Evolutionary conservation across 2,329 filamentous ascomycete genomes (phyloP).

Genomic region (Hymenoscyphus repandus): DNA sequence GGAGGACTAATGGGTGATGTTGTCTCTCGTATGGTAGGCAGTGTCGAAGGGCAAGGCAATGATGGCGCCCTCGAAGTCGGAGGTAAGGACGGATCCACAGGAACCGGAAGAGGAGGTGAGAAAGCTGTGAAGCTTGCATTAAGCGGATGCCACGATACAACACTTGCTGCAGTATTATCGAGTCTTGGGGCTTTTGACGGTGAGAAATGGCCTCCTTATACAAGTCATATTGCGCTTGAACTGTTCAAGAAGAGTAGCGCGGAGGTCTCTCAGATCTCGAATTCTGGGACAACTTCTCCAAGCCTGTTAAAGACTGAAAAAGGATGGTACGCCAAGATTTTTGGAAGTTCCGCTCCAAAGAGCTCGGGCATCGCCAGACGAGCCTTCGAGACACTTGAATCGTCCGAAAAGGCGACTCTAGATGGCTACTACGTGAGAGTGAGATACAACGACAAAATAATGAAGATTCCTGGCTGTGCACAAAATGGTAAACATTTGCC

Average conservation of each 20-base stretch:
- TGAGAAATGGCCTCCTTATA: constrained; percentile 84
- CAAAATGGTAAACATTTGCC: constrained; percentile 73
- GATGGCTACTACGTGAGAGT: constrained; percentile 82
- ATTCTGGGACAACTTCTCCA: constrained; percentile 1
- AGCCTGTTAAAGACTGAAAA: constrained; percentile 5
- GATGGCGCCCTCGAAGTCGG: constrained; percentile 48
- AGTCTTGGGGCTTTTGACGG: constrained; percentile 73
- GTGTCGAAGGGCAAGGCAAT: constrained; percentile 50
- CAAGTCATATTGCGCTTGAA: constrained; percentile 86
- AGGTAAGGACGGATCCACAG: constrained; percentile 32
- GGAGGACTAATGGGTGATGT: constrained; percentile 81
- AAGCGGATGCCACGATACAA: constrained; percentile 90
- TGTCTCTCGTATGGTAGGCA: constrained; percentile 67
- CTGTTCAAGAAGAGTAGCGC: constrained; percentile 60
- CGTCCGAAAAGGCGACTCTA: constrained; percentile 53
- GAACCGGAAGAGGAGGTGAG: constrained; percentile 41
- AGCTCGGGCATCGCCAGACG: constrained; percentile 53
- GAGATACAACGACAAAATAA: constrained; percentile 81
- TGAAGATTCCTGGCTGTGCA: constrained; percentile 78
- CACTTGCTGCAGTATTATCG: constrained; percentile 71
- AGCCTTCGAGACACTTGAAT: constrained; percentile 48
- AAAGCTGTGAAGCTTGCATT: constrained; percentile 66
- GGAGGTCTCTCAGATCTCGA: constrained; percentile 22
- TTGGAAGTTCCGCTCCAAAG: constrained; percentile 15
- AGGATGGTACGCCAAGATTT: constrained; percentile 25